Conservation (phyloP, 208 protist species). For the Giardia duodenalis region DNA sequence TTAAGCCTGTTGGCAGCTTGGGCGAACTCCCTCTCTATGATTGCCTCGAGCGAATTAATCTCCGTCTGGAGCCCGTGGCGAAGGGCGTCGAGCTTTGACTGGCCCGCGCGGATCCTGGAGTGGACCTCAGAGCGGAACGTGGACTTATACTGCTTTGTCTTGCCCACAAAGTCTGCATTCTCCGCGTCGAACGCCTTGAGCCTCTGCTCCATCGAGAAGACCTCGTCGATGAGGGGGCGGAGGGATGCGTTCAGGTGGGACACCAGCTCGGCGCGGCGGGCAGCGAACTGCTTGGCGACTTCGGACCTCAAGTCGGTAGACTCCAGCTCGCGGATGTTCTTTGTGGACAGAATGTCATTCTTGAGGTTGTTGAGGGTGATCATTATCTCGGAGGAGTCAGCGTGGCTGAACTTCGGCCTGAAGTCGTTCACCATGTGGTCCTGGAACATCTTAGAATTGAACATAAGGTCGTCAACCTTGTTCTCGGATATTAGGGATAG, state of each 20-base stretch:
- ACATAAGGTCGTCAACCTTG: constrained; percentile 3
- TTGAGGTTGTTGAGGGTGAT: constrained; percentile 6
- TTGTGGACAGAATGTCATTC: background rate
- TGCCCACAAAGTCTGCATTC: background rate
- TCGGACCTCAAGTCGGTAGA: background rate
- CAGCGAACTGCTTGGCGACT: background rate
- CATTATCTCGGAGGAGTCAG: background rate
- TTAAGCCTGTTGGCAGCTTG: background rate
- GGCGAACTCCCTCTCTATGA: background rate
- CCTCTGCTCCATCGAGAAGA: constrained; percentile 1
- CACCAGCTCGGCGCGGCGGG: background rate
- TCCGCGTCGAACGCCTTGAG: background rate
- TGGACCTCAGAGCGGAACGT: background rate
- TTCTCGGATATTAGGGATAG: background rate
- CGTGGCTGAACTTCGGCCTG: background rate
- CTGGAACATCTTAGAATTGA: background rate
- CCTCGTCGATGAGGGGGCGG: background rate
- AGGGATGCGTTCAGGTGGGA: background rate
- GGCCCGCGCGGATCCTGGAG: background rate
- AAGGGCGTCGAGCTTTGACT: constrained; percentile 2
- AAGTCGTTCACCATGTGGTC: background rate
- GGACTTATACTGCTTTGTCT: constrained; percentile 1
- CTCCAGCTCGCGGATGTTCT: background rate
- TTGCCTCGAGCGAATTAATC: background rate
- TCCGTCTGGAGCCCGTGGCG: constrained; percentile 1